A percentile compares a stretch with the other conserved stretches of the same genome.
These are phyloP conservation scores for Anethum foeniculum DNA, from an alignment of 140 eudicot species.

Conservation along the genomic window DNA sequence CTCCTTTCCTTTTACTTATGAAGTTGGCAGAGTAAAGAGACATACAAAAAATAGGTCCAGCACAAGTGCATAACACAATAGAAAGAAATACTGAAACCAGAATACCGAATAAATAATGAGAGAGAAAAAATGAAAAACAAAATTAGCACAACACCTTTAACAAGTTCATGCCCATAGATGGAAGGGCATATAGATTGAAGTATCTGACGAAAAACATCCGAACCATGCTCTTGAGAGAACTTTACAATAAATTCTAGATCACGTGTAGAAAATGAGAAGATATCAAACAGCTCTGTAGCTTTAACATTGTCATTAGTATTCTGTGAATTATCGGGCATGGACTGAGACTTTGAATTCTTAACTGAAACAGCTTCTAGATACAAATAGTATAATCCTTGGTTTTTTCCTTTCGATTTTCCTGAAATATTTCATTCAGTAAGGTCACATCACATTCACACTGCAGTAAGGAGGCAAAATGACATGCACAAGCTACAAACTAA, in stretches of 20 bases:
- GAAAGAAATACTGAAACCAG: background rate
- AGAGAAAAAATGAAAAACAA: background rate
- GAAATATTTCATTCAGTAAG: constrained; percentile 5
- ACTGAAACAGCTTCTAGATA: constrained; percentile 85
- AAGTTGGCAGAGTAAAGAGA: background rate
- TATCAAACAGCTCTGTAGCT: constrained; percentile 55
- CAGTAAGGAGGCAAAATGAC: constrained; percentile 4
- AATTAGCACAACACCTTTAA: constrained; percentile 57
- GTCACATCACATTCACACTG: background rate
- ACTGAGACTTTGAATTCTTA: constrained; percentile 73
- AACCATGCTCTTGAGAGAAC: constrained; percentile 61
- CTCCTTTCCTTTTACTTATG: background rate
- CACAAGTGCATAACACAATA: background rate
- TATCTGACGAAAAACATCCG: constrained; percentile 76
- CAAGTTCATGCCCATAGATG: constrained; percentile 97
- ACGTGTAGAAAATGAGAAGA: constrained; percentile 70
- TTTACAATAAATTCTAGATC: constrained; percentile 72
- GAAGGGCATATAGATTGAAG: constrained; percentile 95
- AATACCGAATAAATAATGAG: background rate
- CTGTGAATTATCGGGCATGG: constrained; percentile 38
- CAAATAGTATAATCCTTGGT: constrained; percentile 83
- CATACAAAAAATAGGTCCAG: background rate
- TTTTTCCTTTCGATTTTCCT: constrained; percentile 88
- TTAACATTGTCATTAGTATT: constrained; percentile 31
- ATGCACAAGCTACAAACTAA: constrained; percentile 6